Conservation (phyloP, 345 rosid species). For the Corchorus olitorius region DNA sequence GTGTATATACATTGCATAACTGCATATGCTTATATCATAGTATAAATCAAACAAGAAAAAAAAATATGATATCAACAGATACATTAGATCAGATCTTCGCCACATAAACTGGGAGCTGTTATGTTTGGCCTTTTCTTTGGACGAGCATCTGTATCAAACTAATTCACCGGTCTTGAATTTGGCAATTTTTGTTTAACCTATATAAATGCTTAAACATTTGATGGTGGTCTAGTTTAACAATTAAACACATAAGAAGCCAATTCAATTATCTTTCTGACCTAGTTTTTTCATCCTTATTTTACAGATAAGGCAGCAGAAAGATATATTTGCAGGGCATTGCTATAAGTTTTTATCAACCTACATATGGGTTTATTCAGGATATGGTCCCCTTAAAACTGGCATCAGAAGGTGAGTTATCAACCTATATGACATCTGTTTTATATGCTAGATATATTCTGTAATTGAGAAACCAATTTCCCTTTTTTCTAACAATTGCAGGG, state of each 20-base stretch:
- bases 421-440: neutral
- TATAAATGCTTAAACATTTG: slow-evolving; percentile 3
- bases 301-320: slow-evolving; percentile 89
- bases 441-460: slow-evolving; percentile 2
- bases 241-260: neutral
- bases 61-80: too few relatives aligned
- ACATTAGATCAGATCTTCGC: too few relatives aligned
- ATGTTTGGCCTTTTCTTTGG: neutral
- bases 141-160: neutral
- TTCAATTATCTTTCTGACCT: slow-evolving; percentile 18
- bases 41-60: too few relatives aligned
- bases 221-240: neutral
- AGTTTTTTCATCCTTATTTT: slow-evolving; percentile 18
- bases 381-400: slow-evolving; percentile 73
- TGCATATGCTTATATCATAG: too few relatives aligned
- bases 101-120: neutral
- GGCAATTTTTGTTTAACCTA: neutral
- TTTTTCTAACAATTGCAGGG: slow-evolving; percentile 50
- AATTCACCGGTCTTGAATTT: neutral
- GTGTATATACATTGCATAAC: too few relatives aligned
- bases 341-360: slow-evolving; percentile 75
- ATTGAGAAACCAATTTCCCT: slow-evolving; percentile 13
- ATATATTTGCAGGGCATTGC: slow-evolving; percentile 66
- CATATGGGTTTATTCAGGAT: slow-evolving; percentile 75
- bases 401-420: slow-evolving; percentile 83